Conservation (phyloP, 305 asterid species). For the Fraxinus velutina region DNA sequence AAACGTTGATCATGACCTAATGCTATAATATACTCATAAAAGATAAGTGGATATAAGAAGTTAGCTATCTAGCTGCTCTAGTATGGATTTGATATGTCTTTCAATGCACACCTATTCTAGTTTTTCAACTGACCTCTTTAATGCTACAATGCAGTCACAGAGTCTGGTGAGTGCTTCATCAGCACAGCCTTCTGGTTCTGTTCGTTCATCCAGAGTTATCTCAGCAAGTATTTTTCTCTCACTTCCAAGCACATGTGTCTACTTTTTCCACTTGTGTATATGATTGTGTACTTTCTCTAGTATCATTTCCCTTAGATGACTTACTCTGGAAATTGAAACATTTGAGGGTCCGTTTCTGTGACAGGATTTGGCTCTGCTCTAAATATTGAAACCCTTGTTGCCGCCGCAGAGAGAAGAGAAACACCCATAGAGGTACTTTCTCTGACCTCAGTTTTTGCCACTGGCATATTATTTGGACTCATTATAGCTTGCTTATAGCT, state of each 20-base stretch:
- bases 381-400: constrained; percentile 96
- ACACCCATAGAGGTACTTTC: constrained; percentile 83
- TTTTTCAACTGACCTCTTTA: constrained; percentile 25
- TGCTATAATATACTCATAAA: neutral
- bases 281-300: constrained; percentile 13
- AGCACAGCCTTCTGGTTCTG: constrained; percentile 53
- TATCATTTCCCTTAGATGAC: constrained; percentile 9
- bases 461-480: constrained; percentile 10
- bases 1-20: neutral
- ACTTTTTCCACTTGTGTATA: neutral
- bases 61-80: neutral
- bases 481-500: constrained; percentile 8
- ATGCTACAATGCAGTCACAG: constrained; percentile 52
- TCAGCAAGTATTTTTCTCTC: constrained; percentile 56
- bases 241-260: constrained; percentile 2
- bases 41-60: neutral
- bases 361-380: constrained; percentile 96
- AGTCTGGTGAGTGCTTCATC: constrained; percentile 44
- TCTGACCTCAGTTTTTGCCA: constrained; percentile 17
- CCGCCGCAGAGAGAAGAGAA: constrained; percentile 97
- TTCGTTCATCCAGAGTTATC: constrained; percentile 61
- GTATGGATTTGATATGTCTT: constrained; percentile 8
- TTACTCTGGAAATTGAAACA: constrained; percentile 20
- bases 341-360: constrained; percentile 14
- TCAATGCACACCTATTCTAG: neutral